These are phyloP conservation scores for Neofusicoccum cordaticola DNA, from an alignment of 2,329 filamentous ascomycete genomes.

Conservation along the genomic window DNA sequence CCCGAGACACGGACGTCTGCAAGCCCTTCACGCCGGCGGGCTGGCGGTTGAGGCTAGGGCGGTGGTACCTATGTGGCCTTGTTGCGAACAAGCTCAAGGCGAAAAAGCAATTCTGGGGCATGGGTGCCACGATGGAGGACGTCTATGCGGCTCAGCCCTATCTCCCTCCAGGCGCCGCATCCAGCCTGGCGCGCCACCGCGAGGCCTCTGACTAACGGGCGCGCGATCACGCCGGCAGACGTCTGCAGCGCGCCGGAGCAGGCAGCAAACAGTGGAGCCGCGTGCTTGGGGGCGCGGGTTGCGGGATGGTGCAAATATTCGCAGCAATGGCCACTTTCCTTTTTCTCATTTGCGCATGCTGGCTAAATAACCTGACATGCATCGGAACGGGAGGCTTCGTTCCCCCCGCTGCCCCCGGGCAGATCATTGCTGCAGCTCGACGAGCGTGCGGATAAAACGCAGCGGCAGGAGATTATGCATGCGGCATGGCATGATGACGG, in stretches of 20 bases:
- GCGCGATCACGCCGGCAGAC: no score
- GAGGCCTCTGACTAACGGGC: not conserved
- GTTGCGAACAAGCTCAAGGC: constrained; percentile 10
- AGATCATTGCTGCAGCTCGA: constrained; percentile 17
- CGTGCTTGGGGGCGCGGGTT: not conserved
- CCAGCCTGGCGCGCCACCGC: not conserved
- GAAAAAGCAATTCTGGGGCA: constrained; percentile 15
- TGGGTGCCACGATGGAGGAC: constrained; percentile 15
- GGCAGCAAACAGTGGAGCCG: not conserved
- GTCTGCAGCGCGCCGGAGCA: not conserved
- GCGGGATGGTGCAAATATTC: not conserved
- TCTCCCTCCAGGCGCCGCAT: not conserved
- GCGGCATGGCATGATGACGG: constrained; percentile 10
- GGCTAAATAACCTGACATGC: constrained; percentile 15
- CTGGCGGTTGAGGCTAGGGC: not conserved
- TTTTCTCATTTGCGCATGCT: constrained; percentile 8
- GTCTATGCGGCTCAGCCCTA: constrained; percentile 18
- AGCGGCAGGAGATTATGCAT: constrained; percentile 17
- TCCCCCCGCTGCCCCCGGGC: constrained; percentile 16
- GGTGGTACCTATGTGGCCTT: not conserved
- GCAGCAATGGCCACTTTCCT: constrained; percentile 13
- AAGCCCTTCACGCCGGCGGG: not conserved
- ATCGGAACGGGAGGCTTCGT: constrained; percentile 16
- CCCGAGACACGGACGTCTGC: not conserved
- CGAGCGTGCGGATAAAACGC: constrained; percentile 10